These are phyloP conservation scores for Trametes pubescens DNA, from an alignment of 1,284 basidiomycete genomes.

Conservation along the genomic window DNA sequence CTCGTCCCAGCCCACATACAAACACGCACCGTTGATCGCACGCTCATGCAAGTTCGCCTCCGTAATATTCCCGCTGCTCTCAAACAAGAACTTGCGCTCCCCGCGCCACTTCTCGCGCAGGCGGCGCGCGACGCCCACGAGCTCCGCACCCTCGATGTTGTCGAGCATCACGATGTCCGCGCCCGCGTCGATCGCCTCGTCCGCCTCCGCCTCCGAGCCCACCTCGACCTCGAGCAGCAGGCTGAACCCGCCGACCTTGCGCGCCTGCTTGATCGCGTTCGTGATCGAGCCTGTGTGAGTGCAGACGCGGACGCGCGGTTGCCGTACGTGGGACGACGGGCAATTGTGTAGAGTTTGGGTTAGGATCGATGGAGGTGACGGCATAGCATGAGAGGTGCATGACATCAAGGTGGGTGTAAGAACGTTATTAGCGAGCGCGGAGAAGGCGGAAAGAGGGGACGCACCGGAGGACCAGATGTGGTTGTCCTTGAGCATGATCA, in stretches of 20 bases:
- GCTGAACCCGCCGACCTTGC: slow-evolving; percentile 92
- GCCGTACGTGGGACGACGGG: neutral
- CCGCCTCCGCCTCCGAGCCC: slow-evolving; percentile 86
- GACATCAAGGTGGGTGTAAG: neutral
- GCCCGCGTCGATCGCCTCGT: slow-evolving; percentile 95
- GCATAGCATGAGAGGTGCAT: neutral
- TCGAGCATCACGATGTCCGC: slow-evolving; percentile 99
- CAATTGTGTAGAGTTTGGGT: neutral
- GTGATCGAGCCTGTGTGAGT: slow-evolving; percentile 82
- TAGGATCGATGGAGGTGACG: slow-evolving; percentile 2
- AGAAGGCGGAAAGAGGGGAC: slow-evolving; percentile 28
- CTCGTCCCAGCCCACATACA: neutral
- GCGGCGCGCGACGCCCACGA: slow-evolving; percentile 72
- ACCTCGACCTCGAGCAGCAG: slow-evolving; percentile 97
- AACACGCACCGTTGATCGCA: slow-evolving; percentile 73
- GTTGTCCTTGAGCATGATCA: slow-evolving; percentile 99
- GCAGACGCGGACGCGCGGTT: neutral
- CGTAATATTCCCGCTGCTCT: slow-evolving; percentile 94
- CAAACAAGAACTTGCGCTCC: slow-evolving; percentile 85
- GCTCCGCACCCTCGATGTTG: slow-evolving; percentile 85
- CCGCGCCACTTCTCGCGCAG: slow-evolving; percentile 83
- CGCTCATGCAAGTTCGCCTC: slow-evolving; percentile 81
- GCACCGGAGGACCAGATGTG: slow-evolving; percentile 97
- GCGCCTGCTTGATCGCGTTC: slow-evolving; percentile 84
- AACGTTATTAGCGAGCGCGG: neutral